These are phyloP conservation scores for Copromyces sp. DNA, from an alignment of 495 filamentous ascomycete species.

Conservation along the genomic window DNA sequence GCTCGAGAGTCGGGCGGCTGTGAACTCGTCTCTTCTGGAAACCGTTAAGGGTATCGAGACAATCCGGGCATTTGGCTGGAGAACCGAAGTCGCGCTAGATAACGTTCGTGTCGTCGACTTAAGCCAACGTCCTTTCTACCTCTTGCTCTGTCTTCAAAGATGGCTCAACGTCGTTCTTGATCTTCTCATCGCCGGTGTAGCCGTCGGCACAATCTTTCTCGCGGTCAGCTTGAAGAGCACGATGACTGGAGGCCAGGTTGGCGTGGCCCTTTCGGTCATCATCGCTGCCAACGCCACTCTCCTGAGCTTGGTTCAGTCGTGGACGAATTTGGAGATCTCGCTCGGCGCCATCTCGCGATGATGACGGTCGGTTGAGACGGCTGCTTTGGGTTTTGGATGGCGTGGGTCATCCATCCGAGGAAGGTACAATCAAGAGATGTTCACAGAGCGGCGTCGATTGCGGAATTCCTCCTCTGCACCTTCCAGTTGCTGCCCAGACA, in stretches of 20 bases:
- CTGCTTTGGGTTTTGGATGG: background rate
- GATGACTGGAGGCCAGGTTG: constrained; percentile 22
- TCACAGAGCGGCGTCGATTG: background rate
- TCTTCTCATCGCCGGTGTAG: constrained; percentile 28
- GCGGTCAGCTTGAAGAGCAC: constrained; percentile 19
- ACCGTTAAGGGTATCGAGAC: constrained; percentile 31
- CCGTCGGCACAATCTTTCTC: constrained; percentile 33
- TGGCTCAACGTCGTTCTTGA: constrained; percentile 38
- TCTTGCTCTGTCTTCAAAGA: constrained; percentile 33
- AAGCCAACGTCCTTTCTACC: constrained; percentile 32
- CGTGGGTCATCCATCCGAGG: background rate
- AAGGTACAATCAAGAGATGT: background rate
- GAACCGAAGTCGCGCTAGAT: constrained; percentile 8
- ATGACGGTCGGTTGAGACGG: background rate
- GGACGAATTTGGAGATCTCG: constrained; percentile 41
- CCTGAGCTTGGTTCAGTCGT: constrained; percentile 24
- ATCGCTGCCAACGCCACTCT: constrained; percentile 24
- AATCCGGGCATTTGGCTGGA: constrained; percentile 40
- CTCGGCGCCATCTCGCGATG: constrained; percentile 38
- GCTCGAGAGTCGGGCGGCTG: constrained; percentile 49
- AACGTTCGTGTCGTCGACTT: constrained; percentile 19
- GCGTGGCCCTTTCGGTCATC: constrained; percentile 20
- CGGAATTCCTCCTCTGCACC: background rate
- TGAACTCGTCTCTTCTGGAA: constrained; percentile 52
- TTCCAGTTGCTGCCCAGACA: background rate